Evolutionary conservation across 331 rosid genomes (phyloP).

Genomic region (Malus hybrid): DNA sequence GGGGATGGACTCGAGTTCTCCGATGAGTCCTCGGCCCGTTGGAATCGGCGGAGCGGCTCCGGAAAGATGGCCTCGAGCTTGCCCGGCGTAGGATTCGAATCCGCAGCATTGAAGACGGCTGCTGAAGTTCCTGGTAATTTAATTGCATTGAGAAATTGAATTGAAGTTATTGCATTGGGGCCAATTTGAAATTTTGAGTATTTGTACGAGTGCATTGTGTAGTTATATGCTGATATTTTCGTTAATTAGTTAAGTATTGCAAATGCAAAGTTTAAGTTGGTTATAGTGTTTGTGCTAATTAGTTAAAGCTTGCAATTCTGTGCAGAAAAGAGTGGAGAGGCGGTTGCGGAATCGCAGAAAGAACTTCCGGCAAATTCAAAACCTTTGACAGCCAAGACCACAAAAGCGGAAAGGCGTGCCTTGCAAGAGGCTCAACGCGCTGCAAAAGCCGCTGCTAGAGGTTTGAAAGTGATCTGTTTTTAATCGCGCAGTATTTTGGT

Average conservation of each 20-base stretch:
- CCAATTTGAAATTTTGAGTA: background rate
- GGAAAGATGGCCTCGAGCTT: conserved; percentile 18
- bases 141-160: background rate
- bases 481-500: background rate
- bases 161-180: background rate
- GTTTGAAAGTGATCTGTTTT: conserved; percentile 10
- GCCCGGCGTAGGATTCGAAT: conserved; percentile 21
- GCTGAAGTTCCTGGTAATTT: conserved; percentile 16
- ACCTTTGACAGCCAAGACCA: conserved; percentile 41
- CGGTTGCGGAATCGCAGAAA: conserved; percentile 17
- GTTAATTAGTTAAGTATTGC: background rate
- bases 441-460: conserved; percentile 60
- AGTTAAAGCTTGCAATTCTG: background rate
- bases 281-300: background rate
- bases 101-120: conserved; percentile 5
- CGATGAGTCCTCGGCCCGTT: conserved; percentile 23
- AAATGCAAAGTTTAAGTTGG: background rate
- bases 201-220: background rate
- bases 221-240: background rate
- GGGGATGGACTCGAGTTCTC: conserved; percentile 37
- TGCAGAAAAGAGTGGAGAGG: conserved; percentile 41
- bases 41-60: conserved; percentile 19
- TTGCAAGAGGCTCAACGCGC: conserved; percentile 78
- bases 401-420: conserved; percentile 75
- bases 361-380: conserved; percentile 23